Conservation (phyloP, 768 basidiomycete genomes). For the Jaapia argillacea region DNA sequence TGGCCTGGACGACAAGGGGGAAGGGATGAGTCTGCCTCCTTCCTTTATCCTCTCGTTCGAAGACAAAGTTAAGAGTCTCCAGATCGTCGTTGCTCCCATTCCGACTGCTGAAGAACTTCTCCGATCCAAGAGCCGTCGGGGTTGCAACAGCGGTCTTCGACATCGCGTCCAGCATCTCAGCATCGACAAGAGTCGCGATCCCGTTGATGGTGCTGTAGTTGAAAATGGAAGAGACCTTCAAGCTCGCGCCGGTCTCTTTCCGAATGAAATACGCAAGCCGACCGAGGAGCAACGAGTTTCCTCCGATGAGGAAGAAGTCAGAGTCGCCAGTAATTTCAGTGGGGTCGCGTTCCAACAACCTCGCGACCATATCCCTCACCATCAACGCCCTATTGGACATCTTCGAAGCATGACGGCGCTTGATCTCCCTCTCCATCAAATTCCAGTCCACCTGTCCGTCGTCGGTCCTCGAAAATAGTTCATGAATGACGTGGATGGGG, state of each 20-base stretch:
- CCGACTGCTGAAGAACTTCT: too few relatives aligned
- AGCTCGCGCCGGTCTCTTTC: constrained; percentile 24
- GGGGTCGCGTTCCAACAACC: constrained; percentile 21
- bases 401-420: constrained; percentile 11
- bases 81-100: neutral
- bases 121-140: constrained; percentile 1
- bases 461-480: constrained; percentile 11
- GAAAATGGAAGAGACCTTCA: constrained; percentile 30
- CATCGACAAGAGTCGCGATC: constrained; percentile 28
- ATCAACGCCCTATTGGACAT: constrained; percentile 22
- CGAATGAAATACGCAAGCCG: constrained; percentile 32
- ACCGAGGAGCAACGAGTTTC: constrained; percentile 36
- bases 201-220: constrained; percentile 30
- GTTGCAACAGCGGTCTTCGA: constrained; percentile 2
- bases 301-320: constrained; percentile 34
- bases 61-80: constrained; percentile 16
- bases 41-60: constrained; percentile 14
- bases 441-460: constrained; percentile 22
- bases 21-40: constrained; percentile 28
- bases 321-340: constrained; percentile 21
- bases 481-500: constrained; percentile 21
- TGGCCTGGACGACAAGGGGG: constrained; percentile 28
- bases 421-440: constrained; percentile 19
- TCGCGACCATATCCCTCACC: constrained; percentile 27
- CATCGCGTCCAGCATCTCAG: constrained; percentile 12